Evolutionary conservation across 371 early-diverging fungal species (phyloP).

Genomic region (Dinochytrium kinnereticum): DNA sequence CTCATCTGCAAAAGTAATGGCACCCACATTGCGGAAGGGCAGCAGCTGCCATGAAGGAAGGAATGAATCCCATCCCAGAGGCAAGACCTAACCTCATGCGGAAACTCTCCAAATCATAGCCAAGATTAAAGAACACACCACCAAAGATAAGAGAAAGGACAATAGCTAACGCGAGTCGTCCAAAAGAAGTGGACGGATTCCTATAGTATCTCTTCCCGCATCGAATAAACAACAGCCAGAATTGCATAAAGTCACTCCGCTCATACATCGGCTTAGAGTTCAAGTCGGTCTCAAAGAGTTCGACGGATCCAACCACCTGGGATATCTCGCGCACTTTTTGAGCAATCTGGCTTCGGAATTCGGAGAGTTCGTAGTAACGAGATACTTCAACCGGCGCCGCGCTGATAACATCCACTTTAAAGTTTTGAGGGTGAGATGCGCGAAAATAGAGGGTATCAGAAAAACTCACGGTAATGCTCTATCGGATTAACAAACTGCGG

Average conservation of each 20-base stretch:
- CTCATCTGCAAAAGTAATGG: not conserved
- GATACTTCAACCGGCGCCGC: not conserved
- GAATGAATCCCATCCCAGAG: slow-evolving; percentile 18
- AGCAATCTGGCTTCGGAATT: not conserved
- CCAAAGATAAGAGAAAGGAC: not conserved
- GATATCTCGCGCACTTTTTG: not conserved
- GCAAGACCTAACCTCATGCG: not conserved
- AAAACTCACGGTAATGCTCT: slow-evolving; percentile 27
- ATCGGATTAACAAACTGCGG: slow-evolving; percentile 32
- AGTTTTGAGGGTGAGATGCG: not conserved
- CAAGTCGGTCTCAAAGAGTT: not conserved
- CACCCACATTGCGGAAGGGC: slow-evolving; percentile 28
- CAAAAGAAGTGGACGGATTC: slow-evolving; percentile 14
- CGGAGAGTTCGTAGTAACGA: slow-evolving; percentile 8
- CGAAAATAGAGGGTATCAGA: not conserved
- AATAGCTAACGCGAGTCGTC: not conserved
- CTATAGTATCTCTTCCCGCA: not conserved
- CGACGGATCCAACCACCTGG: slow-evolving; percentile 5
- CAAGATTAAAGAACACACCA: slow-evolving; percentile 16
- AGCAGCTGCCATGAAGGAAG: slow-evolving; percentile 30
- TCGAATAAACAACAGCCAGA: not conserved
- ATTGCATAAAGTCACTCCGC: not conserved
- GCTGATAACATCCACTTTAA: slow-evolving; percentile 16
- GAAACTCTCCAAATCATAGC: slow-evolving; percentile 3
- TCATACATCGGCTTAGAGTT: slow-evolving; percentile 1